These are phyloP conservation scores for Paramecium primaurelia DNA, from an alignment of 73 alveolate species.

Conservation along the genomic window DNA sequence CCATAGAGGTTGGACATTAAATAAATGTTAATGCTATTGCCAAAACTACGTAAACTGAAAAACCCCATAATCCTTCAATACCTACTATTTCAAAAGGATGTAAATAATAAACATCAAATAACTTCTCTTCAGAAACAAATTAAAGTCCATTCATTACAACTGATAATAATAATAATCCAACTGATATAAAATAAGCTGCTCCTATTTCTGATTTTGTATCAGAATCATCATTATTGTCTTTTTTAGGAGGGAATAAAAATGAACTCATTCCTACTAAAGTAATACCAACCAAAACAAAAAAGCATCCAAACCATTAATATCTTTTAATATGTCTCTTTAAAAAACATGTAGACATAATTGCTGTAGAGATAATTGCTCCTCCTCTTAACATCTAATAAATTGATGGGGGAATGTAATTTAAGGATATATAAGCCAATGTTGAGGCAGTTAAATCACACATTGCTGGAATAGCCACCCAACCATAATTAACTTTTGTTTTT, in stretches of 20 bases:
- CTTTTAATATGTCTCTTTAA: constrained; percentile 75
- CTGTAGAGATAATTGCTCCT: constrained; percentile 81
- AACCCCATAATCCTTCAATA: constrained; percentile 96
- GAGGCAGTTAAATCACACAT: constrained; percentile 56
- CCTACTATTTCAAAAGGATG: constrained; percentile 96
- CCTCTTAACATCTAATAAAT: constrained; percentile 95
- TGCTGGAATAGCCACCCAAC: constrained; percentile 55
- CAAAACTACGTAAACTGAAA: constrained; percentile 64
- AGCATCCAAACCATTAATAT: constrained; percentile 81
- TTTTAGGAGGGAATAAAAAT: constrained; percentile 20
- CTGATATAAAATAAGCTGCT: not conserved
- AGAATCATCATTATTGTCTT: not conserved
- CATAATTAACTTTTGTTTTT: constrained; percentile 42
- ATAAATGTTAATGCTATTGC: constrained; percentile 56
- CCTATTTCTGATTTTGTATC: not conserved
- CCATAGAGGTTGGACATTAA: constrained; percentile 28
- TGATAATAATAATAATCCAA: constrained; percentile 33
- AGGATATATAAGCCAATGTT: constrained; percentile 44
- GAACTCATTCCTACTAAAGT: constrained; percentile 74
- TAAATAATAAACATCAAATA: constrained; percentile 70
- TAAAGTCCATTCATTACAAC: constrained; percentile 47
- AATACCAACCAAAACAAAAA: constrained; percentile 78
- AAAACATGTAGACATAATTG: constrained; percentile 74
- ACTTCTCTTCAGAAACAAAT: constrained; percentile 82
- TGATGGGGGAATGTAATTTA: constrained; percentile 57